Evolutionary conservation across 305 asterid genomes (phyloP), one percentile per base, ranked within the genome.

Genomic region (Rubia balearica): DNA sequence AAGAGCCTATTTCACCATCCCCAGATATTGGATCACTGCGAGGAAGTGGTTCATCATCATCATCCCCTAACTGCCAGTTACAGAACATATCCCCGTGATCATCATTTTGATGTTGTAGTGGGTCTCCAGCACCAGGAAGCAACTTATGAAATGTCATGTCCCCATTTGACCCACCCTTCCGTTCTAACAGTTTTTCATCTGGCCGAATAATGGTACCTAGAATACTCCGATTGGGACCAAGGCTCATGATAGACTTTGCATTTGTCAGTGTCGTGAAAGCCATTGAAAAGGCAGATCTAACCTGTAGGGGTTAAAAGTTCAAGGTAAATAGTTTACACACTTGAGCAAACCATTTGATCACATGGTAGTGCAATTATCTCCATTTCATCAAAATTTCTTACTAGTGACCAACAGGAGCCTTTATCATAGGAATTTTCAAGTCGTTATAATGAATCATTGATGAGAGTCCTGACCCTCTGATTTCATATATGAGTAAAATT

Each of bases 151-250:
- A 74, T 10, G 82, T 79, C 68, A 75, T 72, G 24, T 81, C 89
- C 70, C 92, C 87, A 46, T 70, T 77, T 8, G 86, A 76, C 57
- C 95, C 95, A 53, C 97, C 96, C 80, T 91, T 94, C 56, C 98
- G 89, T 71, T 91, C 96, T 79, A 94, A 49, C 53, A 94, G 71
- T 21, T 84, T 85, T 3, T 88, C 85, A 69, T 94, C 96, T 0
- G 97, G 93, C 79, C 95, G 78, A 33, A 94, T 89, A 74, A 94
- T 85, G 69, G 87, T 84, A 69, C 98, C 87, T 21, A 94, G 98
- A 64, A 94, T 94, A 71, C 97, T 91, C 77, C 74, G 83, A 76
- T 77, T 75, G 48, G 90, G 86, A 72, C 91, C 90, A 16, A 88
- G 89, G 36, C 81, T 84, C 70, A 71, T 43, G 61, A 94, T 84